Evolutionary conservation across 805 yeast genomes (phyloP).

Genomic region (Candida yuanshanica): DNA sequence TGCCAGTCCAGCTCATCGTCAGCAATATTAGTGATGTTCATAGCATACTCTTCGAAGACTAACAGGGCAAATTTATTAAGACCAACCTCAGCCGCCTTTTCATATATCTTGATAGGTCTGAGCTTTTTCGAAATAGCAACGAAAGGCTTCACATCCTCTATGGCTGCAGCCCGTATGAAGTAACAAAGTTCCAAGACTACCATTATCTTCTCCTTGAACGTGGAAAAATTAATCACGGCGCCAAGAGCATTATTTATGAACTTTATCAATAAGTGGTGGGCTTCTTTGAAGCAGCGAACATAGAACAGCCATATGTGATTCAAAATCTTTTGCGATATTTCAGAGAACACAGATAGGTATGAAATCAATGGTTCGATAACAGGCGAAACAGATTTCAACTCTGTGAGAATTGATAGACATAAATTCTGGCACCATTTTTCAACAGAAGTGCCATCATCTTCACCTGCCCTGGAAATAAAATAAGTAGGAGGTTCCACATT

Average conservation of each 20-base stretch:
- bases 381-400: constrained; percentile 1
- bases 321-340: constrained; percentile 24
- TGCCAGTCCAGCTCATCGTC: neutral
- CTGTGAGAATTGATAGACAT: constrained; percentile 6
- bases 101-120: constrained; percentile 12
- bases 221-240: neutral
- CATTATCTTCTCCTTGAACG: constrained; percentile 4
- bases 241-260: constrained; percentile 3
- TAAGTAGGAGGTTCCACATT: neutral
- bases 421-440: constrained; percentile 14
- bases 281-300: constrained; percentile 9
- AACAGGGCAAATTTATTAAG: constrained; percentile 27
- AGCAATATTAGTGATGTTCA: constrained; percentile 9
- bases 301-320: constrained; percentile 26
- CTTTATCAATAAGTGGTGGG: neutral
- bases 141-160: constrained; percentile 13
- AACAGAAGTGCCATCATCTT: neutral
- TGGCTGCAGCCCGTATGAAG: constrained; percentile 23
- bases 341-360: constrained; percentile 11
- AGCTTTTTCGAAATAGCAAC: constrained; percentile 17
- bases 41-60: constrained; percentile 29
- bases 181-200: constrained; percentile 22
- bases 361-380: constrained; percentile 5
- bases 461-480: neutral
- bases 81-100: constrained; percentile 19